Evolutionary conservation across 2,329 filamentous ascomycete species (phyloP).

Genomic region (Cryoendolithus antarcticus): DNA sequence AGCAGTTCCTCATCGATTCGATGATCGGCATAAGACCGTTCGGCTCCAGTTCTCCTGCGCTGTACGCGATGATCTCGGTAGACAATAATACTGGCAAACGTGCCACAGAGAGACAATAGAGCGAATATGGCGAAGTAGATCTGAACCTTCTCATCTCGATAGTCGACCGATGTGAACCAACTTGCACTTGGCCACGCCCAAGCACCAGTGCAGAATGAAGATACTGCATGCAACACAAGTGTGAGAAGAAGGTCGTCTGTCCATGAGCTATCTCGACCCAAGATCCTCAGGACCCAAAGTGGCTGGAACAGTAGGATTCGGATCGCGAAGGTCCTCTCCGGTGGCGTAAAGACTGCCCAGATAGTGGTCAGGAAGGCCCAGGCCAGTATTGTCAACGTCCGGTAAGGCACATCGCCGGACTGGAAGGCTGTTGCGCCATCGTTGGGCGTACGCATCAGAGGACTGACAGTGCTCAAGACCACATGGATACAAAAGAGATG

Average conservation of each 20-base stretch:
- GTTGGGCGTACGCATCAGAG: conserved; percentile 1
- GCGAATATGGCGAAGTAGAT: conserved; percentile 17
- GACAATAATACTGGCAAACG: conserved; percentile 19
- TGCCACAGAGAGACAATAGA: conserved; percentile 16
- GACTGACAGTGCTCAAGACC: too few relatives aligned
- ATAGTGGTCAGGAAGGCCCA: conserved; percentile 17
- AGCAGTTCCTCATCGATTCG: conserved; percentile 21
- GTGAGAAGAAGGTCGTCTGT: conserved; percentile 16
- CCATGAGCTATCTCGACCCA: conserved; percentile 13
- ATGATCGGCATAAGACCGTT: conserved; percentile 1
- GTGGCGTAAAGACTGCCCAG: conserved; percentile 22
- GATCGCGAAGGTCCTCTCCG: conserved; percentile 16
- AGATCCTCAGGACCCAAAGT: conserved; percentile 16
- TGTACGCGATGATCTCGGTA: conserved; percentile 15
- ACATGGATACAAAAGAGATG: too few relatives aligned
- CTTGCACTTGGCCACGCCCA: conserved; percentile 11
- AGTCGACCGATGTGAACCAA: conserved; percentile 5
- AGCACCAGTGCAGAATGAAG: conserved; percentile 12
- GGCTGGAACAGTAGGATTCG: conserved; percentile 19
- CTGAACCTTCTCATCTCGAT: conserved; percentile 9
- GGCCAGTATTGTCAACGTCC: conserved; percentile 1
- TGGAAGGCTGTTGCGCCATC: neutral
- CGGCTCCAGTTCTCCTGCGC: conserved; percentile 1
- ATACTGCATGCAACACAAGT: conserved; percentile 13
- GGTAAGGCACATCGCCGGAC: conserved; percentile 1